Evolutionary conservation across 345 rosid genomes (phyloP).

Genomic region (Limnanthes douglasii): DNA sequence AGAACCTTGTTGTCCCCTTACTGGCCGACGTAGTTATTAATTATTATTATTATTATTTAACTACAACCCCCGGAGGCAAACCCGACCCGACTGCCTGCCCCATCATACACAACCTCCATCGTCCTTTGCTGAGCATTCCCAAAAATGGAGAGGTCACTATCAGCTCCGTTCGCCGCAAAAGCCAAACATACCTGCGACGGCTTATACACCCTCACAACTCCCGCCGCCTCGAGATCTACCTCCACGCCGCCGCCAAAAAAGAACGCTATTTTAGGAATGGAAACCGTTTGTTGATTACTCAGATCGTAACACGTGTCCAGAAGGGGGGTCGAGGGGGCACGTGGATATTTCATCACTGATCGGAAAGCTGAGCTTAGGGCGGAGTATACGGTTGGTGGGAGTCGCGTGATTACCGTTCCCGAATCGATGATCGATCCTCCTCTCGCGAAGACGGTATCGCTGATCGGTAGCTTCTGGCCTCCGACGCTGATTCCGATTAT

Average conservation of each 20-base stretch:
- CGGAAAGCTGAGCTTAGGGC: slow-evolving; percentile 29
- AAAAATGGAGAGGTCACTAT: slow-evolving; percentile 27
- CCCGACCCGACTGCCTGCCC: slow-evolving; percentile 38
- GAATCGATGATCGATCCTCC: slow-evolving; percentile 68
- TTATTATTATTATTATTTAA: slow-evolving; percentile 9
- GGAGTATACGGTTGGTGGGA: slow-evolving; percentile 51
- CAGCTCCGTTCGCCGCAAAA: slow-evolving; percentile 52
- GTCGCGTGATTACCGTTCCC: slow-evolving; percentile 74
- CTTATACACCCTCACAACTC: slow-evolving; percentile 22
- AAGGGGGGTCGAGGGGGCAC: slow-evolving; percentile 32
- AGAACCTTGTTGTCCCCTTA: no score
- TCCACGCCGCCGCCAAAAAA: slow-evolving; percentile 25
- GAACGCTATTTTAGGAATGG: slow-evolving; percentile 37
- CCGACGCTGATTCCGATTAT: slow-evolving; percentile 42
- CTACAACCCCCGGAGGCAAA: slow-evolving; percentile 50
- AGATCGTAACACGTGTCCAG: slow-evolving; percentile 79
- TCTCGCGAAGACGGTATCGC: slow-evolving; percentile 26
- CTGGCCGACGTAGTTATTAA: no score
- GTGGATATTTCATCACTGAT: slow-evolving; percentile 45
- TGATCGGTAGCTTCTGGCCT: slow-evolving; percentile 28
- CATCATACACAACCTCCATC: slow-evolving; percentile 63
- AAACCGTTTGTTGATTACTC: slow-evolving; percentile 12
- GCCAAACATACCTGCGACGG: slow-evolving; percentile 64
- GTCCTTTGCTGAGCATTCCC: slow-evolving; percentile 74
- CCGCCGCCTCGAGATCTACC: slow-evolving; percentile 26